Evolutionary conservation across 1,139 yeast species (phyloP).

Genomic region (Candida sojae): DNA sequence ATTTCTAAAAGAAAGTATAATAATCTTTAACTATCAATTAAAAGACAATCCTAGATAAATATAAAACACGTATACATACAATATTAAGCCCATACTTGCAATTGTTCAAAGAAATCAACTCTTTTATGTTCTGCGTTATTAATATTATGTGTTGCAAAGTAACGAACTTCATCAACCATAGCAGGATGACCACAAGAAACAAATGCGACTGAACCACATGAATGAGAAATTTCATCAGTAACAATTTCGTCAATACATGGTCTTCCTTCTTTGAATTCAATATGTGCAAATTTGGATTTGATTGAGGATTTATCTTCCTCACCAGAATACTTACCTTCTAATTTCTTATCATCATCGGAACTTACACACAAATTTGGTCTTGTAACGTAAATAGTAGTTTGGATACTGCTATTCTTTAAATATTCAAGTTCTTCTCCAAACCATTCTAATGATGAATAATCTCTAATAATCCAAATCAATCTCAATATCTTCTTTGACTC

Average conservation of each 20-base stretch:
- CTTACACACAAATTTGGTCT: conserved; percentile 19
- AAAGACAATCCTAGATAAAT: too few relatives aligned
- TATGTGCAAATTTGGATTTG: conserved; percentile 25
- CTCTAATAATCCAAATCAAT: conserved; percentile 27
- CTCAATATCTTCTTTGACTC: conserved; percentile 19
- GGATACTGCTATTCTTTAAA: conserved; percentile 25
- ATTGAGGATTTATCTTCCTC: conserved; percentile 9
- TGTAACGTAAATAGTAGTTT: conserved; percentile 34
- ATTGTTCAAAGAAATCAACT: conserved; percentile 39
- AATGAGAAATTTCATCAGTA: conserved; percentile 25
- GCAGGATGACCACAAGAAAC: conserved; percentile 55
- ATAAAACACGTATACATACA: too few relatives aligned
- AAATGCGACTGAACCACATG: conserved; percentile 40
- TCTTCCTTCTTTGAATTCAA: conserved; percentile 35
- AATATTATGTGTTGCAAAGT: conserved; percentile 28
- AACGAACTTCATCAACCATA: conserved; percentile 53
- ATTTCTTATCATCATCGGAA: conserved; percentile 5
- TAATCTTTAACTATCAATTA: too few relatives aligned
- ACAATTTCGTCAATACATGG: conserved; percentile 32
- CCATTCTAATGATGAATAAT: conserved; percentile 33
- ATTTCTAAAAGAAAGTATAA: too few relatives aligned
- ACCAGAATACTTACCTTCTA: conserved; percentile 4
- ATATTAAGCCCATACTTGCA: conserved; percentile 39
- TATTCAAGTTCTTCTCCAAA: conserved; percentile 32
- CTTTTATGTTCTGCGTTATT: conserved; percentile 27